Evolutionary conservation across 495 filamentous ascomycete genomes (phyloP), one percentile per base, ranked within the genome.

Genomic region (Daldinia concentrica): DNA sequence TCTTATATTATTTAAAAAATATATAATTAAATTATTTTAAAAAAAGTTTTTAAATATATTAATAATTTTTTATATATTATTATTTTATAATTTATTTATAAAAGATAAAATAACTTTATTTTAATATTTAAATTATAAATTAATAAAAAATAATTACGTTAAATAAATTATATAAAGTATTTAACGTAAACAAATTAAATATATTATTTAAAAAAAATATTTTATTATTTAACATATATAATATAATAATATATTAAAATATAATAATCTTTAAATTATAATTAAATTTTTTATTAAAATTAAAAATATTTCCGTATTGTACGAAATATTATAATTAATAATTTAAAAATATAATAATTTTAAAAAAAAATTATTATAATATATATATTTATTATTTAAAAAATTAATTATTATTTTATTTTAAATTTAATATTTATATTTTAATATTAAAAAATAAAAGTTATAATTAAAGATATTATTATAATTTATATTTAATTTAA

Each of bases 361-460:
- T 12, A 12, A 29, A 45, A 39, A 45, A 15, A 45, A 60, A 45
- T 60, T 60, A 45, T 45, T 45, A 60, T 45, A 60, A 60, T 9
- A 24, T 60, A 60, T 45, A 45, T 29, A 15, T 24, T 60, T 45
- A 45, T 14, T 45, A 45, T 45, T 45, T 45, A 14, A 45, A 45
- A 14, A 11, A 17, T 45, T 14, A 45, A 45, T 45, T 14, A 45
- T 9, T 45, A 60, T 27, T 27, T 60, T 22, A 60, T 45, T 45
- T 60, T 60, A 41, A 29, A 29, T 15, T 60, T 45, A 60, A 45
- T 29, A 48, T 60, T 45, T 61, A 54, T 32, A 48, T 48, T 61
- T 30, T 48, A 60, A 27, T 27, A 60, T 60, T n/a, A n/a, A n/a
- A n/a, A n/a, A n/a, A n/a, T n/a, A n/a, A n/a, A n/a, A n/a, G n/a